Evolutionary conservation across 225 moss, liverwort and hornwort species (phyloP).

Genomic region (Physcomitrellopsis africana): DNA sequence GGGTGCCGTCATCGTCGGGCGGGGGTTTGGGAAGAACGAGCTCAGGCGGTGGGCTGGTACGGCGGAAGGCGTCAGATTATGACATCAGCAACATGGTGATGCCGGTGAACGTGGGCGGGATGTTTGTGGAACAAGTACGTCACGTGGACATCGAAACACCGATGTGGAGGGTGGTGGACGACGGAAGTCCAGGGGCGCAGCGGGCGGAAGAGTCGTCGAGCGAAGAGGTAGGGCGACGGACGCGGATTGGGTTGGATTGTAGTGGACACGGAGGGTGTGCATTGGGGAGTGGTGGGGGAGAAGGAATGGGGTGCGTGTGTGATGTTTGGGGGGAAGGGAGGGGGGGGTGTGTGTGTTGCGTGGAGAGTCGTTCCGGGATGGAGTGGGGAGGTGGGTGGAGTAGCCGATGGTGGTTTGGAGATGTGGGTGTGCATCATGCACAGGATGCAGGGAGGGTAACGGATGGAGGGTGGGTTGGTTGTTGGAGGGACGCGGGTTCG

Average conservation of each 20-base stretch:
- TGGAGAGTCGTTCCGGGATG: too few relatives aligned
- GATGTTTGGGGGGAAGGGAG: too few relatives aligned
- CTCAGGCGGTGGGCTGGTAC: slow-evolving; percentile 36
- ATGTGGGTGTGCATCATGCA: too few relatives aligned
- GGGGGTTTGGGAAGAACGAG: slow-evolving; percentile 49
- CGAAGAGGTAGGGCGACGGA: slow-evolving; percentile 62
- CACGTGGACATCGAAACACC: slow-evolving; percentile 86
- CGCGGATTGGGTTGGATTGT: not conserved
- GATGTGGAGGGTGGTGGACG: slow-evolving; percentile 60
- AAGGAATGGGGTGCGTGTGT: too few relatives aligned
- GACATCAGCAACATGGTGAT: slow-evolving; percentile 85
- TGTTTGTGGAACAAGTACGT: slow-evolving; percentile 68
- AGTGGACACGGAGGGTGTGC: too few relatives aligned
- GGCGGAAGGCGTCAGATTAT: slow-evolving; percentile 77
- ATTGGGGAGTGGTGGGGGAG: too few relatives aligned
- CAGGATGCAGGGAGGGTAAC: too few relatives aligned
- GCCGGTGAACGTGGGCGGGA: slow-evolving; percentile 68
- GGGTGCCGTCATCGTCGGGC: slow-evolving; percentile 40
- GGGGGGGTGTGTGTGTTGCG: too few relatives aligned
- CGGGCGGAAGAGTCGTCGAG: slow-evolving; percentile 54
- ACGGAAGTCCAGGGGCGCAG: slow-evolving; percentile 32
- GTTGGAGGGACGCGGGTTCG: too few relatives aligned
- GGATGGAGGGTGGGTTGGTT: too few relatives aligned
- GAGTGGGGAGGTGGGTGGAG: too few relatives aligned
- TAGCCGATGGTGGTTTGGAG: too few relatives aligned